Evolutionary conservation across 257 asterid species (phyloP), one percentile per base, ranked within the genome.

Genomic region (Primulina huaijiensis): DNA sequence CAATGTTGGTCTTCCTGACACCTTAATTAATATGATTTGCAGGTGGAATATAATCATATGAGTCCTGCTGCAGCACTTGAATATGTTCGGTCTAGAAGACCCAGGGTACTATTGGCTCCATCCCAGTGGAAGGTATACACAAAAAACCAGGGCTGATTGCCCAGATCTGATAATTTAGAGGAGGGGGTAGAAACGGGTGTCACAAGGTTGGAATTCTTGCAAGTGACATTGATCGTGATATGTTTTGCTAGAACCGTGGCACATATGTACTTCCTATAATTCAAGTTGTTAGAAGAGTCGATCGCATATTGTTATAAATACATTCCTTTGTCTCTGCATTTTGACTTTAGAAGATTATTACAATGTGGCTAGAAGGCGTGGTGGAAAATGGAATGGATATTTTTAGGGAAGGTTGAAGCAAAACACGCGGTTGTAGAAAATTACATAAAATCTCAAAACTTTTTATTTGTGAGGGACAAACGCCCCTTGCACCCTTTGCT

Each of bases 41-140:
- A 92, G 98, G 90, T 92, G 23, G 90, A 84, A 73, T 88, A 88
- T 69, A 89, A 85, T 86, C 82, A 82, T 65, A 92, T 92, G 98
- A 92, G 85, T 73, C 98, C 98, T 46, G 52, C 67, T 60, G 83
- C 86, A 57, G 98, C 98, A 17, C 74, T 92, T 72, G 98, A 92
- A 37, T 89, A 83, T 69, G 98, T 92, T 57, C 91, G 94, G 43
- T 87, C 96, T 53, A 82, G 68, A 74, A 85, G 98, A 80, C 98
- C 98, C 60, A 80, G 98, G 76, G 92, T 92, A 69, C 82, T 83
- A 7, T 79, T 92, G 73, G 96, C 96, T 79, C 96, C 98, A 61
- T 77, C 86, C 17, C 98, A 92, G 57, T 88, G 98, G 96, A 88
- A 87, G 96, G 98, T 92, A 82, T 34, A 17, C 50, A 69, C 11